Base-by-base conservation (phyloP, 2,329 filamentous ascomycete species). In the Colletotrichum sp. region DNA sequence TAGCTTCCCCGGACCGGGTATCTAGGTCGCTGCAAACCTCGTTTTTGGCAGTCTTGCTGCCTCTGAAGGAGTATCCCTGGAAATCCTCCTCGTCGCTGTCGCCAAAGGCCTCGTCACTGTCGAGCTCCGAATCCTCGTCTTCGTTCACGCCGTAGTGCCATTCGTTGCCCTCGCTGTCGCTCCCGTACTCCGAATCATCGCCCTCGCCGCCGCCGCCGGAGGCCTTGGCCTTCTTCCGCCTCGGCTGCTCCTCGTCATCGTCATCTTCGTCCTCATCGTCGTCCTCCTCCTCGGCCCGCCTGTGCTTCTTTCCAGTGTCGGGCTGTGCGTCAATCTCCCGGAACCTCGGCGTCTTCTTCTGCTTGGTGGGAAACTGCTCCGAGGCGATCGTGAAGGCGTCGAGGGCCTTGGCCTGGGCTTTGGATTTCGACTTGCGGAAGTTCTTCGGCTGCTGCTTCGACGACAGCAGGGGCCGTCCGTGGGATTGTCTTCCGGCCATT, bases 21-120 rank as follows among this genome's bases (percentile, higher is more conserved):
- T 28, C 1, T 28, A 1, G 4, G 24, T 60, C 26, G 13, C 39
- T 15, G 15, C 64, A 15, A 8, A 76, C 75, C 75, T 76, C 80
- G 75, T 83, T 82, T 57, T 83, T 82, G 70, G 83, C 84, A 3
- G 84, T 78, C 65, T 84, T 85, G 80, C 86, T 89, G 13, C 89
- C 90, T 2, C 89, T 81, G 76, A 92, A 92, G 1, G 88, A 81
- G 80, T 93, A 98, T 13, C 92, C 95, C 78, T 95, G 92, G 79
- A 98, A 98, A 77, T 90, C 91, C 82, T 98, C 96, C 81, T 97
- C 93, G 81, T 98, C 96, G 80, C 95, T 97, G 78, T 95, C 93
- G 5, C 95, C 95, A 88, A 98, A 95, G 3, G 96, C 96, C 81
- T 98, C 95, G 82, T 93, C 91, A 79, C 90, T 92, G 79, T 93